Percentiles rank a stretch among this genome's conserved stretches.
Conservation (phyloP, 169 alveolate species). For the Perkinsus marinus region DNA sequence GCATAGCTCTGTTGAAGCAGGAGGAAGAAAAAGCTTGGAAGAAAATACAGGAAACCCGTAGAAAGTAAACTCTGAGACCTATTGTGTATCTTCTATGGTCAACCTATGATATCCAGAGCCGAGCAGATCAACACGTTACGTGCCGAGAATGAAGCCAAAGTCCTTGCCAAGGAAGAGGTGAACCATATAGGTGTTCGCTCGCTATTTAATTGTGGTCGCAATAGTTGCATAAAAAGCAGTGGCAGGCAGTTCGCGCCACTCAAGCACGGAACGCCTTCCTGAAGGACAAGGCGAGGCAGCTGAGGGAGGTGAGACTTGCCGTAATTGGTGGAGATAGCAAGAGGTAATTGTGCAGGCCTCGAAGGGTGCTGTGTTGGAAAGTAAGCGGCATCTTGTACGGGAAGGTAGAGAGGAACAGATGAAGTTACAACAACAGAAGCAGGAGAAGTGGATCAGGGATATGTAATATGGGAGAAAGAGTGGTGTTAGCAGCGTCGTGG, state of each 20-base stretch:
- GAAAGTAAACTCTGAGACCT: slow-evolving; percentile 33
- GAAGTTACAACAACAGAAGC: not conserved
- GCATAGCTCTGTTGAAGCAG: slow-evolving; percentile 43
- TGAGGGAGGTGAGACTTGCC: not conserved
- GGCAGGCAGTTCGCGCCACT: not conserved
- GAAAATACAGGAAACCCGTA: slow-evolving; percentile 49
- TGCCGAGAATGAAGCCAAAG: not conserved
- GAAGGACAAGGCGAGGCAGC: not conserved
- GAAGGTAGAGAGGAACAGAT: not conserved
- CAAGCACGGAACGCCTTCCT: not conserved
- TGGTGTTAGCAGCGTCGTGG: not conserved
- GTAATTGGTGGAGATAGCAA: not conserved
- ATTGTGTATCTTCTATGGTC: not conserved
- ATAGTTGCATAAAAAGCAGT: not conserved
- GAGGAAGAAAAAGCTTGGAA: slow-evolving; percentile 60
- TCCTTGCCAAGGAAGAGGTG: not conserved
- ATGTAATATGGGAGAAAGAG: not conserved
- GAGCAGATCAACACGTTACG: not conserved
- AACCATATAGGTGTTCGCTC: not conserved
- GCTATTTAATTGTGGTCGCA: not conserved
- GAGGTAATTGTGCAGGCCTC: not conserved
- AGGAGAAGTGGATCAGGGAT: not conserved
- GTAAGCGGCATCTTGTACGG: not conserved
- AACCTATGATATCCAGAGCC: not conserved
- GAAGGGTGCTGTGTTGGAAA: not conserved